phyloP scores from a whole-genome alignment of 495 filamentous ascomycete genomes.

The Aspergillus steynii region DNA sequence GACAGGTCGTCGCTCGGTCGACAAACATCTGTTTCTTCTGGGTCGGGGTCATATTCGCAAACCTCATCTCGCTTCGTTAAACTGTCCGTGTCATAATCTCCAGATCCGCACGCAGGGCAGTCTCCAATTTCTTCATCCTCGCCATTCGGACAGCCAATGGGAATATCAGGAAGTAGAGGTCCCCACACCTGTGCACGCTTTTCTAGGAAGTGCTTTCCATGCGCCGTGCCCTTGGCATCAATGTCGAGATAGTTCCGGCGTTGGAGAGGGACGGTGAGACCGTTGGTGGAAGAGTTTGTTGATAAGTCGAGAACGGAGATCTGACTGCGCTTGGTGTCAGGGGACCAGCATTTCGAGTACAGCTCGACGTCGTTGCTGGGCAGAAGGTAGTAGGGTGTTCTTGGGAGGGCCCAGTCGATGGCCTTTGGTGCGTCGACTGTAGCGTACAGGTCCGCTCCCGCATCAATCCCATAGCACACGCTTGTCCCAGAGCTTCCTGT shows the following conservation, averaged over 20 bases:
- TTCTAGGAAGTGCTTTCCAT: background rate
- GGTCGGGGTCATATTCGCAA: constrained; percentile 3
- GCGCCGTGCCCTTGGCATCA: background rate
- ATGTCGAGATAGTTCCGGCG: background rate
- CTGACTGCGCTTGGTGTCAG: constrained; percentile 5
- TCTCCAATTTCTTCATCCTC: background rate
- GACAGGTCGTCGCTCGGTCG: no score
- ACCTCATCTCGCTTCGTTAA: background rate
- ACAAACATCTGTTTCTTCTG: no score
- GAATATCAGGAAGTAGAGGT: constrained; percentile 8
- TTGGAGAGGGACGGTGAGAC: background rate
- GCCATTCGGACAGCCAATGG: background rate
- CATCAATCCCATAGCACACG: constrained; percentile 11
- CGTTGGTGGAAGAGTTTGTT: background rate
- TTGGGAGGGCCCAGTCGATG: constrained; percentile 9
- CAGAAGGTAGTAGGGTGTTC: constrained; percentile 3
- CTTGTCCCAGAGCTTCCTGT: constrained; percentile 2
- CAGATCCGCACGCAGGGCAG: constrained; percentile 1
- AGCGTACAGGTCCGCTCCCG: constrained; percentile 10
- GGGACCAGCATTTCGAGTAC: constrained; percentile 1
- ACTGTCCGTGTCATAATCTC: constrained; percentile 3
- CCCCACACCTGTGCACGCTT: constrained; percentile 12
- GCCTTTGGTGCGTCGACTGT: constrained; percentile 6
- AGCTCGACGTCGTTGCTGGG: constrained; percentile 4
- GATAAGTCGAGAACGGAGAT: constrained; percentile 1